A percentile compares a stretch with the other conserved stretches of the same genome.
phyloP scores from a whole-genome alignment of 2,329 filamentous ascomycete species.

The Sporothrix brunneoviolacea region DNA sequence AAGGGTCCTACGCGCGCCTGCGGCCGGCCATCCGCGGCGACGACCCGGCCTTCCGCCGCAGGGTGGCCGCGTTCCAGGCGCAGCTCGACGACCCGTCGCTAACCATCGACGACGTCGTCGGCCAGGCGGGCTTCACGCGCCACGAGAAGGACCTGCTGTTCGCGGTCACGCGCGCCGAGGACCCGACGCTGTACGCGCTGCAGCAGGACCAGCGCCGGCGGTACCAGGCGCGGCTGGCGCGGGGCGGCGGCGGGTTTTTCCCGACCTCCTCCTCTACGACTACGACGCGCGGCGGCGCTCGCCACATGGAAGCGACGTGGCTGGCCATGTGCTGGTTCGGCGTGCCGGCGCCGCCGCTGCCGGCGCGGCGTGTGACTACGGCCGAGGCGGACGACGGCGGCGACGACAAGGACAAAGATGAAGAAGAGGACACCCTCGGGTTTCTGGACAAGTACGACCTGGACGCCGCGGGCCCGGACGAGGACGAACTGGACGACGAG shows the following conservation, averaged over 20 bases:
- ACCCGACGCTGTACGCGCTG: background rate
- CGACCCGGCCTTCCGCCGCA: background rate
- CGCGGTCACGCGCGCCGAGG: background rate
- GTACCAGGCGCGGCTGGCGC: background rate
- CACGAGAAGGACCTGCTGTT: constrained; percentile 3
- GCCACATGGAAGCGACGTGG: background rate
- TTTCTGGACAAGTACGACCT: background rate
- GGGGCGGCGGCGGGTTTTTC: too few species aligned
- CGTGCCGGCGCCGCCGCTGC: background rate
- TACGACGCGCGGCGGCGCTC: too few species aligned
- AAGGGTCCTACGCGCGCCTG: background rate
- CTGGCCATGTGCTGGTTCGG: background rate
- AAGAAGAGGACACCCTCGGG: background rate
- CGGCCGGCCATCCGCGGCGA: background rate
- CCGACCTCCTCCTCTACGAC: too few species aligned
- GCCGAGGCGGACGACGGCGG: background rate
- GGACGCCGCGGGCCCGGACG: background rate
- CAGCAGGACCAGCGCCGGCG: background rate
- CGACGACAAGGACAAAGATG: too few species aligned
- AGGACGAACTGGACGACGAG: background rate
- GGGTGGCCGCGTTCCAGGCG: background rate
- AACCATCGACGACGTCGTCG: background rate
- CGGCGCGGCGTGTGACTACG: background rate
- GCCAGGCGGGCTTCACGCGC: background rate
- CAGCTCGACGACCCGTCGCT: background rate